Evolutionary conservation across 139 green algal genomes (phyloP).

Genomic region (Nannochloris sp.): DNA sequence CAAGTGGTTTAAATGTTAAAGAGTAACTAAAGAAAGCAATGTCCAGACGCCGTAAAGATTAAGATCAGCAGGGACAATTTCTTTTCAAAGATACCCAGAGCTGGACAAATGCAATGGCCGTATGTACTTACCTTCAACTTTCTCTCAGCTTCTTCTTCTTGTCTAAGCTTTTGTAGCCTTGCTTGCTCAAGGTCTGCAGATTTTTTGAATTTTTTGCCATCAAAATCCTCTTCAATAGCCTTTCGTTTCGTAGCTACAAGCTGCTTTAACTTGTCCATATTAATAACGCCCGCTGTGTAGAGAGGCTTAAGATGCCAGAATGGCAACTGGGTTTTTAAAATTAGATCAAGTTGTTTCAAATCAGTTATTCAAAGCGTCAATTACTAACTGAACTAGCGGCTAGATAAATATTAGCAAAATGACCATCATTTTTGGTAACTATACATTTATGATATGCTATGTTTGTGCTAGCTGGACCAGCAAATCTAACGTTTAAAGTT

Average conservation of each 20-base stretch:
- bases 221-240: constrained; percentile 22
- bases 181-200: constrained; percentile 33
- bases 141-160: constrained; percentile 37
- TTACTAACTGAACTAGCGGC: too few relatives aligned
- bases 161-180: constrained; percentile 24
- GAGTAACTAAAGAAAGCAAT: neutral
- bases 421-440: neutral
- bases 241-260: constrained; percentile 36
- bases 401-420: neutral
- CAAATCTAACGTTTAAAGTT: neutral
- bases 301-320: neutral
- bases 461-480: neutral
- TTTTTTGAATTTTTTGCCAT: constrained; percentile 38
- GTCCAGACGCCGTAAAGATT: neutral
- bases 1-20: neutral
- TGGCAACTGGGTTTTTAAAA: neutral
- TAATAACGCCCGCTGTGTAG: too few relatives aligned
- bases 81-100: neutral
- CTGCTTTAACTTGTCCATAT: constrained; percentile 31
- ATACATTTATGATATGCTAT: neutral
- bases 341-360: neutral
- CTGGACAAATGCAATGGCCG: too few relatives aligned
- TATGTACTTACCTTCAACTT: constrained; percentile 31
- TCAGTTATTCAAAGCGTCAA: neutral
- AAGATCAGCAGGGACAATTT: neutral